Evolutionary conservation across 208 protist genomes (phyloP).

Genomic region (Leishmania mexicana): DNA sequence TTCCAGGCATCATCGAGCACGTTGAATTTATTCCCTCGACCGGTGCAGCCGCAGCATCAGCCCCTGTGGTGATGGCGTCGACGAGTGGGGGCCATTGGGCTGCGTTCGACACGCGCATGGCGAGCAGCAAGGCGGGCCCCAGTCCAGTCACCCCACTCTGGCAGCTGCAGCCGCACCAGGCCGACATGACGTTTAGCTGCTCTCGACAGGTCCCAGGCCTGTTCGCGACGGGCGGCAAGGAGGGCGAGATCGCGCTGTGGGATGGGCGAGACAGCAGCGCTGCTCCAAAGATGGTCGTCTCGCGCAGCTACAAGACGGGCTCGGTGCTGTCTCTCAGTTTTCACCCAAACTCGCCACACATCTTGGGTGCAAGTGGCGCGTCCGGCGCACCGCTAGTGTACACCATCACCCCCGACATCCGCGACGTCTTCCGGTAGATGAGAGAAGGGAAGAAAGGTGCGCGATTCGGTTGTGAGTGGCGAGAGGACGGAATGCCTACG

Average conservation of each 20-base stretch:
- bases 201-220: conserved; percentile 78
- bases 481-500: not conserved
- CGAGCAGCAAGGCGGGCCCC: conserved; percentile 3
- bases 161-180: conserved; percentile 63
- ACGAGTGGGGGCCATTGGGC: conserved; percentile 65
- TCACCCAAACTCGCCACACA: conserved; percentile 87
- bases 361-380: conserved; percentile 83
- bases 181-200: conserved; percentile 77
- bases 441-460: not conserved
- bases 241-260: conserved; percentile 89
- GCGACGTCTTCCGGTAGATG: conserved; percentile 44
- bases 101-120: conserved; percentile 79
- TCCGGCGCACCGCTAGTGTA: conserved; percentile 89
- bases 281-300: conserved; percentile 50
- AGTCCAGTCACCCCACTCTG: conserved; percentile 38
- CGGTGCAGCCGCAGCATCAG: conserved; percentile 17
- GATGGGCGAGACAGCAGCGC: conserved; percentile 49
- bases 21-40: conserved; percentile 60
- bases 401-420: conserved; percentile 84
- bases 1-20: conserved; percentile 68
- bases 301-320: conserved; percentile 80
- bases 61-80: conserved; percentile 58
- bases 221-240: conserved; percentile 88
- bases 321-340: conserved; percentile 83
- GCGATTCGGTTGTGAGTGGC: not conserved